Percentiles rank a stretch among this genome's conserved stretches.
Conservation (phyloP, 2,329 filamentous ascomycete species). For the Myriosclerotinia curreyana region DNA sequence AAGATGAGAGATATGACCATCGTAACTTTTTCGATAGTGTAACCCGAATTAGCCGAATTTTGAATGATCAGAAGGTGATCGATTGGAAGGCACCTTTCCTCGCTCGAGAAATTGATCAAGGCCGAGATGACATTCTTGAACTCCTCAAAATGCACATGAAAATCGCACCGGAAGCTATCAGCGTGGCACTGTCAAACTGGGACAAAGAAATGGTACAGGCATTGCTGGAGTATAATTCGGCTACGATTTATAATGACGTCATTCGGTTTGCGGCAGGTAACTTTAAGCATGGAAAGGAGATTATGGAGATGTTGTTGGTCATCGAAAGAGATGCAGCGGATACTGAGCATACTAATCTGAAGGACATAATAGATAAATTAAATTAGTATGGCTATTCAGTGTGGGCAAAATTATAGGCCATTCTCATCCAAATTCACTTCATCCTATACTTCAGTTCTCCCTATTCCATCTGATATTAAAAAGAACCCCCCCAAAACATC, state of each 20-base stretch:
- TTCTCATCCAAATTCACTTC: no score
- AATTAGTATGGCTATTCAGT: no score
- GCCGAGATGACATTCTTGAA: not conserved
- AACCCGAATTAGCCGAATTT: not conserved
- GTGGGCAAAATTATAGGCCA: no score
- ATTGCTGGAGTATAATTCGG: not conserved
- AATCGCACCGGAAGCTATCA: not conserved
- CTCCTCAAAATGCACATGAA: not conserved
- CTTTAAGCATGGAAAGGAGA: not conserved
- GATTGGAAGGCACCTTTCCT: not conserved
- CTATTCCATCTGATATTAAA: no score
- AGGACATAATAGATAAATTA: no score
- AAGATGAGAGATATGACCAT: not conserved
- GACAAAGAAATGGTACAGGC: not conserved
- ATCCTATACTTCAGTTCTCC: no score
- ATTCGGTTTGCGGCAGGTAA: not conserved
- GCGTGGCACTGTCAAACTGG: not conserved
- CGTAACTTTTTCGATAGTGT: not conserved
- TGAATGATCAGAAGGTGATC: not conserved
- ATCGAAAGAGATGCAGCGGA: not conserved
- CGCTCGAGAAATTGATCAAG: not conserved
- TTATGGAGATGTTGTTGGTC: not conserved
- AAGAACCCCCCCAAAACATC: no score
- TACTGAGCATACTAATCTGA: no score
- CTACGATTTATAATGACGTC: not conserved